Evolutionary conservation across 495 filamentous ascomycete genomes (phyloP).

Genomic region (Glonium stellatum): DNA sequence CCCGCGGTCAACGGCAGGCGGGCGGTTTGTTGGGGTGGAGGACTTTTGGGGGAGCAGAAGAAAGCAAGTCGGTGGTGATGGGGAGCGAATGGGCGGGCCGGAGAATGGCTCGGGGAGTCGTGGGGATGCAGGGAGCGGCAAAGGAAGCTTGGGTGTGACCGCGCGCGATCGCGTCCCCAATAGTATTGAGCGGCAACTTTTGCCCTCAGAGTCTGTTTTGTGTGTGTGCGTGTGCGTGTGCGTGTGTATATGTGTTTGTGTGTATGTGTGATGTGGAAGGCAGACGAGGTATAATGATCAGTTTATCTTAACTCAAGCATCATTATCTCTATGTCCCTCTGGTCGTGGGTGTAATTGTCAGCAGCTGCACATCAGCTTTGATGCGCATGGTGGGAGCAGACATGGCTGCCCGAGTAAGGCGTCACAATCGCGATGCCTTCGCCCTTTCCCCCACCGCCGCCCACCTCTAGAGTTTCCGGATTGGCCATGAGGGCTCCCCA

Average conservation of each 20-base stretch:
- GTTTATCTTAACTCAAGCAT: not conserved
- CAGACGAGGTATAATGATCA: too few species aligned
- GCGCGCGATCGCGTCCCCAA: too few species aligned
- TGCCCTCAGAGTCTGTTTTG: too few species aligned
- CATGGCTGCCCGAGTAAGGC: too few species aligned
- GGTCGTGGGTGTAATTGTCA: not conserved
- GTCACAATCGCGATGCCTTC: too few species aligned
- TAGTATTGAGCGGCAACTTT: too few species aligned
- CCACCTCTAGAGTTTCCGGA: not conserved
- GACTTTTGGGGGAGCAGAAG: not conserved
- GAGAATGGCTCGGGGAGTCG: not conserved
- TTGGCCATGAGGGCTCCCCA: conserved; percentile 5
- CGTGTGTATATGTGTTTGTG: too few species aligned
- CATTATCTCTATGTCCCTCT: too few species aligned
- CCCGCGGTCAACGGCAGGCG: not conserved
- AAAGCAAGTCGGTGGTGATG: not conserved
- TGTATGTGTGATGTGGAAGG: too few species aligned
- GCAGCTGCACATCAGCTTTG: not conserved
- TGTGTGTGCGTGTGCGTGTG: too few species aligned
- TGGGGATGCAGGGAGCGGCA: not conserved
- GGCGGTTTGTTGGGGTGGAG: not conserved
- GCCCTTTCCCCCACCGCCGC: not conserved
- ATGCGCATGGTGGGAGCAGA: too few species aligned
- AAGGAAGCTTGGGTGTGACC: not conserved
- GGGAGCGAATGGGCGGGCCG: not conserved